Evolutionary conservation across 2,329 filamentous ascomycete species (phyloP), one percentile per base, ranked within the genome.

Genomic region (Colletotrichum liaoningense): DNA sequence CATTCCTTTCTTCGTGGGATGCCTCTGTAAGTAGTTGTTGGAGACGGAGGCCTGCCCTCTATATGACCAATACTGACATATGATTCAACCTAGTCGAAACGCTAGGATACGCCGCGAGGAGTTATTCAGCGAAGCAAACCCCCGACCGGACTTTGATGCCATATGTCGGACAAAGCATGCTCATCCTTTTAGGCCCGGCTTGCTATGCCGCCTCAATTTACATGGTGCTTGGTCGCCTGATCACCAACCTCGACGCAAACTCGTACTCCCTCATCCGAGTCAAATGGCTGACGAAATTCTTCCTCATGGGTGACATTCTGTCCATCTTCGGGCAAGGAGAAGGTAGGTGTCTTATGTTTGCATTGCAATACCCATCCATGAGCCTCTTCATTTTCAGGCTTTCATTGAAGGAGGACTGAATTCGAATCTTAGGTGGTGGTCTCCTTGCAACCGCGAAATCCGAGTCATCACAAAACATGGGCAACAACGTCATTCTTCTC

Each of bases 281-380:
- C 7, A 74, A 72, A 5, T 86, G 85, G 83, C 78, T 90, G 4
- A 90, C 89, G 3, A 87, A 84, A 64, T 80, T 87, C 38, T 91
- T 91, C 72, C 88, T 91, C 4, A 65, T 78, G 5, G 87, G 88
- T 33, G 89, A 91, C 74, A 77, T 90, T 2, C 57, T 89, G 4
- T 87, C 86, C 2, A 87, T 91, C 76, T 33, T 85, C 3, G 78
- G 89, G 2, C 89, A 91, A 77, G 81, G 80, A 14, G 81, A 80
- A 28, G 87, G 86, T 78, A 68, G n/a, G 62, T 35, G 33, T 9
- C 14, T 12, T 19, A 42, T 5, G 11, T 4, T 16, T 19, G 7
- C 12, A 30, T 3, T 57, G 1, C 14, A 9, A 11, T 7, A 6
- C 11, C 11, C 1, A 1, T 11, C 16, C 54, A 56, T 28, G 19